phyloP scores from a whole-genome alignment of 768 basidiomycete genomes.

The Boletus vinaceobasis region DNA sequence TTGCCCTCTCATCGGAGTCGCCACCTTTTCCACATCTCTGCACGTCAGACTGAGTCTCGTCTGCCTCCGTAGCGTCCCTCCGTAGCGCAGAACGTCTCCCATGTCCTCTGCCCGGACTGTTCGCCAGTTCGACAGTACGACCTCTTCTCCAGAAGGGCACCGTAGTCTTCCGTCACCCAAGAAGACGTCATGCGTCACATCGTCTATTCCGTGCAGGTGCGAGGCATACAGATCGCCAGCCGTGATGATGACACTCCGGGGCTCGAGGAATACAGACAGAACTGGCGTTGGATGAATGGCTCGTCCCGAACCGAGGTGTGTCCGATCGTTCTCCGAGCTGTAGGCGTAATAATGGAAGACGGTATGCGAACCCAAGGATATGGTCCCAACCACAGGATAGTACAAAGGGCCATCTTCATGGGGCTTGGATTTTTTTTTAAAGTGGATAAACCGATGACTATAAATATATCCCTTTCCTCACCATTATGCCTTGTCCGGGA shows the following conservation, averaged over 20 bases:
- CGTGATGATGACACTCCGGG: constrained; percentile 81
- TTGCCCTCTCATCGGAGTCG: not conserved
- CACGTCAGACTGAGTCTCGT: constrained; percentile 83
- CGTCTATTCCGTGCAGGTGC: constrained; percentile 81
- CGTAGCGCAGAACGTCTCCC: constrained; percentile 39
- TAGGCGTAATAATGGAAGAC: constrained; percentile 83
- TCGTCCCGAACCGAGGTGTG: constrained; percentile 38
- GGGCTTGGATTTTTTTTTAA: constrained; percentile 56
- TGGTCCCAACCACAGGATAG: constrained; percentile 83
- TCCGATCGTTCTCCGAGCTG: constrained; percentile 18
- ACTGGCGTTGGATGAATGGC: constrained; percentile 63
- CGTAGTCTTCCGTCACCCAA: constrained; percentile 25
- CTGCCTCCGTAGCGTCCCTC: constrained; percentile 53
- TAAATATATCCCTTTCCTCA: constrained; percentile 33
- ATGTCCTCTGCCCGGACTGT: constrained; percentile 43
- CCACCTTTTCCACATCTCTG: constrained; percentile 71
- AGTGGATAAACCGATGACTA: not conserved
- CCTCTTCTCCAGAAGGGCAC: constrained; percentile 28
- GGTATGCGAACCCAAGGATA: constrained; percentile 82
- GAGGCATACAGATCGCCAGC: constrained; percentile 62
- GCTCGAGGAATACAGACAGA: constrained; percentile 76
- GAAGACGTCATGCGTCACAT: constrained; percentile 45
- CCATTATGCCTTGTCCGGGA: constrained; percentile 92
- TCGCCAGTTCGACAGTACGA: constrained; percentile 55
- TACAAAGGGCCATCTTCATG: constrained; percentile 93